A percentile compares a stretch with the other conserved stretches of the same genome.
These are phyloP conservation scores for Pseudogymnoascus sp. DNA, from an alignment of 2,329 filamentous ascomycete genomes.

Conservation along the genomic window DNA sequence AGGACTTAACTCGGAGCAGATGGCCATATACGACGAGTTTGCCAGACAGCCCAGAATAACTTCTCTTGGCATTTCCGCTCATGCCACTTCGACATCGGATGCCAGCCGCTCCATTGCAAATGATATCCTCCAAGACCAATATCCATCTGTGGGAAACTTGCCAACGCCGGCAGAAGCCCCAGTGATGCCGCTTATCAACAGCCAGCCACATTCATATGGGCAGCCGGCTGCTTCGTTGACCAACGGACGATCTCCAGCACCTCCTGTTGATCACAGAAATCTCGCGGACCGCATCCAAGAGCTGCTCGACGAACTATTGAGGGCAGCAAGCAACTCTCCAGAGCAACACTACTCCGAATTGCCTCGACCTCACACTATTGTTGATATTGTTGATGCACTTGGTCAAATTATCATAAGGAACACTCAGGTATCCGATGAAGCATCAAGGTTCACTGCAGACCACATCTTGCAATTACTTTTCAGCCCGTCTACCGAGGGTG, in stretches of 20 bases:
- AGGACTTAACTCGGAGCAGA: conserved; percentile 82
- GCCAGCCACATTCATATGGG: conserved; percentile 49
- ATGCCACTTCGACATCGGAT: conserved; percentile 53
- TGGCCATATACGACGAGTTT: conserved; percentile 96
- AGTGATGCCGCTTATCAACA: conserved; percentile 40
- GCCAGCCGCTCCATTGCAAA: conserved; percentile 55
- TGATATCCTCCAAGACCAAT: conserved; percentile 58
- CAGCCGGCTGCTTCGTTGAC: conserved; percentile 43
- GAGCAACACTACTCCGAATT: conserved; percentile 56
- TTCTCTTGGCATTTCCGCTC: conserved; percentile 48
- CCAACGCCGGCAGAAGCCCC: conserved; percentile 55
- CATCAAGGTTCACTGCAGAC: conserved; percentile 51
- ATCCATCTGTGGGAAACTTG: conserved; percentile 47
- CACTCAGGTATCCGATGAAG: conserved; percentile 54
- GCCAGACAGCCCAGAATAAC: conserved; percentile 69
- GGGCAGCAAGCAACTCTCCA: conserved; percentile 43
- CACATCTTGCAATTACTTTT: conserved; percentile 53
- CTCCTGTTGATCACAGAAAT: conserved; percentile 42
- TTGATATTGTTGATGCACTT: conserved; percentile 57
- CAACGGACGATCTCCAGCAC: conserved; percentile 44
- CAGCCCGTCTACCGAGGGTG: conserved; percentile 43
- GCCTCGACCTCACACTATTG: conserved; percentile 49
- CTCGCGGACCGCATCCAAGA: conserved; percentile 51
- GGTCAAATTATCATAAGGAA: conserved; percentile 57
- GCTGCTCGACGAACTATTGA: conserved; percentile 50